Evolutionary conservation across 768 basidiomycete species (phyloP).

Genomic region (Jaapia argillacea): DNA sequence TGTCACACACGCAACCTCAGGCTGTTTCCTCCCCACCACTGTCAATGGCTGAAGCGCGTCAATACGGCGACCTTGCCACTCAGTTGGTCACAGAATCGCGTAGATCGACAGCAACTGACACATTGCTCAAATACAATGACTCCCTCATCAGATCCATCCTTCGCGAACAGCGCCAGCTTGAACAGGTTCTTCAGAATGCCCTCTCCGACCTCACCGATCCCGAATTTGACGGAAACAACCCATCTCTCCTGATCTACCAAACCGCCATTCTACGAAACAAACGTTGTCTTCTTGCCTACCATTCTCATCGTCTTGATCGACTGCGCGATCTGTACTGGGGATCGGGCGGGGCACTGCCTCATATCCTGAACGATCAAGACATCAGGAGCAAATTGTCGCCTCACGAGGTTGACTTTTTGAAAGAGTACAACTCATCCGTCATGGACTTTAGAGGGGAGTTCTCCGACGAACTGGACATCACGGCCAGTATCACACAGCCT

Average conservation of each 20-base stretch:
- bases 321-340: conserved; percentile 87
- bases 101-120: conserved; percentile 74
- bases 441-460: conserved; percentile 82
- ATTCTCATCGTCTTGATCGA: conserved; percentile 74
- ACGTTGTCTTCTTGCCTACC: conserved; percentile 92
- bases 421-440: conserved; percentile 69
- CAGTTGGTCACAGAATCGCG: conserved; percentile 83
- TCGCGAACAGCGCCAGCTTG: conserved; percentile 87
- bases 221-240: conserved; percentile 35
- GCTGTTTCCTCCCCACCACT: no score
- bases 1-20: no score
- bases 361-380: conserved; percentile 61
- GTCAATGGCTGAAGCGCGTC: conserved; percentile 28
- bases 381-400: conserved; percentile 67
- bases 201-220: conserved; percentile 21
- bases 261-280: conserved; percentile 89
- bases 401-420: conserved; percentile 76
- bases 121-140: conserved; percentile 88
- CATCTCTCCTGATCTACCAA: conserved; percentile 74
- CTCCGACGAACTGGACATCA: conserved; percentile 80
- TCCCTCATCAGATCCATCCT: conserved; percentile 75
- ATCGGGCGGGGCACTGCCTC: conserved; percentile 77
- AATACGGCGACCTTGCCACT: conserved; percentile 80
- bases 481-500: conserved; percentile 70
- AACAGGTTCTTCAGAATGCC: conserved; percentile 34